Base-by-base conservation (phyloP, 345 rosid genomes). In the Citropsis articulata region DNA sequence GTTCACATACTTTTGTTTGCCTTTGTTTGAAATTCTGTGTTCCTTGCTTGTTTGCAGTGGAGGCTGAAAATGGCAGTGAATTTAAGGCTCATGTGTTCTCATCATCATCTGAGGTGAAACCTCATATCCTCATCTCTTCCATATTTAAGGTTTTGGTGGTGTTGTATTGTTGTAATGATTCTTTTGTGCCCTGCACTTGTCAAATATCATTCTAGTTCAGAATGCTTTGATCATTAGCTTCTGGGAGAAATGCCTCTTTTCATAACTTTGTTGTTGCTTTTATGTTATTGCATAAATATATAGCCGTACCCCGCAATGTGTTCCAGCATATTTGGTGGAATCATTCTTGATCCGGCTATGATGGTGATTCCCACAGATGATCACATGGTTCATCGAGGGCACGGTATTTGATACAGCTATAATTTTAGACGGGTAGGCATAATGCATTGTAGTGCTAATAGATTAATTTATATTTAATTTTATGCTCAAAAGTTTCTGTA, bases 351-450 rank as follows among this genome's bases (percentile, higher is more conserved):
- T 81, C 91, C 92, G 19, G 90, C 91, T 38, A 77, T 89, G 91
- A 89, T 91, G 93, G 87, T 88, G 25, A 85, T 91, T 68, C 93
- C 93, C 12, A 86, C 89, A 19, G 95, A 91, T 50, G 95, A 89
- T 85, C 95, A 91, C 83, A 91, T 88, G 93, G 95, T 89, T 78
- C 95, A 91, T 75, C 84, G 92, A 66, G 91, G 95, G 5, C 95
- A 89, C 53, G 91, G 93, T 91, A 76, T 91, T 91, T 38, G 95
- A 91, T 82, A 89, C 95, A 25, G 83, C 93, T 27, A 84, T 87
- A 50, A 81, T 91, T 66, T 71, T 88, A 35, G 89, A 91, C 60
- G 92, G 93, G 93, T 91, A 87, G 40, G 84, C 53, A 36, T 61
- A 33, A 33, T 35, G 4, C 57, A 6, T 2, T 13, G 18, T 13